Percentiles rank a stretch among this genome's conserved stretches.
Conservation (phyloP, 2,329 filamentous ascomycete species). For the Diplocarpon rosae region DNA sequence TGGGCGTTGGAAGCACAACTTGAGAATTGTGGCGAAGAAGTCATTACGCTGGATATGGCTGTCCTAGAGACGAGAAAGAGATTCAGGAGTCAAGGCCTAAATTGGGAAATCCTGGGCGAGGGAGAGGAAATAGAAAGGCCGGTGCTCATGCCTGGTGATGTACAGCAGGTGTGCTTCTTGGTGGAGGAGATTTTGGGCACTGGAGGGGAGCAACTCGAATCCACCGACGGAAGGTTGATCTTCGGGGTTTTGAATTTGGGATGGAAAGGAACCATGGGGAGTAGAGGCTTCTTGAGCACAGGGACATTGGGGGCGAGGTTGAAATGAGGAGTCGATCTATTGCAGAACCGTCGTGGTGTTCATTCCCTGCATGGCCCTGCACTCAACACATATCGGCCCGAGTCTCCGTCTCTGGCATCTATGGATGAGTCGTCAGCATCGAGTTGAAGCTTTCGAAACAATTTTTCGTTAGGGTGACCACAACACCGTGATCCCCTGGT, state of each 20-base stretch:
- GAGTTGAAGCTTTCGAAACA: too few relatives aligned
- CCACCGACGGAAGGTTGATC: slow-evolving; percentile 47
- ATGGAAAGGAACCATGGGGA: slow-evolving; percentile 86
- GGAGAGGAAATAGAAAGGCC: slow-evolving; percentile 39
- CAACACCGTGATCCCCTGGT: too few relatives aligned
- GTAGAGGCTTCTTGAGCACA: slow-evolving; percentile 76
- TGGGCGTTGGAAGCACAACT: slow-evolving; percentile 90
- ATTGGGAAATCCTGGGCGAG: slow-evolving; percentile 37
- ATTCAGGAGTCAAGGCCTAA: slow-evolving; percentile 42
- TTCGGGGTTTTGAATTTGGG: slow-evolving; percentile 78
- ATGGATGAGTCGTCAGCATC: too few relatives aligned
- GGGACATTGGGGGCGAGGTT: slow-evolving; percentile 58
- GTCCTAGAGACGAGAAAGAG: slow-evolving; percentile 42
- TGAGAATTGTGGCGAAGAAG: slow-evolving; percentile 82
- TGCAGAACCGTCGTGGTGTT: too few relatives aligned
- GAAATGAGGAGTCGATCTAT: slow-evolving; percentile 5
- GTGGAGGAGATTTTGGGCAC: slow-evolving; percentile 33
- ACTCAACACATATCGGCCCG: too few relatives aligned
- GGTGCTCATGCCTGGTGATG: slow-evolving; percentile 49
- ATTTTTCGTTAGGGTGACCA: too few relatives aligned
- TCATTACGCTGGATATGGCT: slow-evolving; percentile 65
- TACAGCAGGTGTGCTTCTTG: slow-evolving; percentile 56
- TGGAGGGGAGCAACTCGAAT: slow-evolving; percentile 26
- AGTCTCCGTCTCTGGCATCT: too few relatives aligned
- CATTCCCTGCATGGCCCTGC: too few relatives aligned